Conservation (phyloP, 331 rosid genomes). For the Dryas integrifolia region DNA sequence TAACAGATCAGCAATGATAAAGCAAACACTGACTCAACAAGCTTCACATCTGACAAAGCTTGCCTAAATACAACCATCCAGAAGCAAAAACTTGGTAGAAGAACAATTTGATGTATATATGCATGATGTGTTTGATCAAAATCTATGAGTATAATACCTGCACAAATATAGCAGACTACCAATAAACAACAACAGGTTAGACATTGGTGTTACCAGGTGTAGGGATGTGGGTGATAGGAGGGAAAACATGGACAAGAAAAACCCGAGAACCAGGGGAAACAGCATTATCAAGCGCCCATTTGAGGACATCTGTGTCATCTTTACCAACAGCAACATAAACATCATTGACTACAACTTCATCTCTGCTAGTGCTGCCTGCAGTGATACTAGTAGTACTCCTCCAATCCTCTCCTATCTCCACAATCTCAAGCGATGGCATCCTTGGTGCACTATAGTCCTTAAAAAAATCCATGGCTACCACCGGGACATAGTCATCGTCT, state of each 20-base stretch:
- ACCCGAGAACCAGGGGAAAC: constrained; percentile 52
- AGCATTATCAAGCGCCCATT: constrained; percentile 72
- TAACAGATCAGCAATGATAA: not conserved
- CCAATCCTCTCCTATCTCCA: constrained; percentile 53
- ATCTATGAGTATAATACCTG: not conserved
- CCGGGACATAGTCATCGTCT: constrained; percentile 20
- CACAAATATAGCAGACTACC: not conserved
- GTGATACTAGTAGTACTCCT: constrained; percentile 24
- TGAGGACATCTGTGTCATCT: constrained; percentile 62
- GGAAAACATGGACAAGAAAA: constrained; percentile 69
- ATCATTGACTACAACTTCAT: constrained; percentile 34
- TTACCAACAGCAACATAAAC: constrained; percentile 81
- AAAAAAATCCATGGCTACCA: constrained; percentile 16
- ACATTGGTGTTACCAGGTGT: constrained; percentile 58
- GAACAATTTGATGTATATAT: constrained; percentile 3
- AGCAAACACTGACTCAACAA: not conserved
- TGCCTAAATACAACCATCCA: not conserved
- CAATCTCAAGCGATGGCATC: constrained; percentile 39
- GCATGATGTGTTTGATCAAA: not conserved
- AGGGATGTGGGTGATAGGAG: constrained; percentile 58
- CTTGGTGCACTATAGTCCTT: constrained; percentile 9
- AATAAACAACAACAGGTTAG: not conserved
- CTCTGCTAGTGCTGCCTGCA: constrained; percentile 20
- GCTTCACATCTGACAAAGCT: not conserved
- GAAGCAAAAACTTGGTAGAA: not conserved